phyloP scores from a whole-genome alignment of 148 eudicot genomes.

The Fagopyrum tataricum region DNA sequence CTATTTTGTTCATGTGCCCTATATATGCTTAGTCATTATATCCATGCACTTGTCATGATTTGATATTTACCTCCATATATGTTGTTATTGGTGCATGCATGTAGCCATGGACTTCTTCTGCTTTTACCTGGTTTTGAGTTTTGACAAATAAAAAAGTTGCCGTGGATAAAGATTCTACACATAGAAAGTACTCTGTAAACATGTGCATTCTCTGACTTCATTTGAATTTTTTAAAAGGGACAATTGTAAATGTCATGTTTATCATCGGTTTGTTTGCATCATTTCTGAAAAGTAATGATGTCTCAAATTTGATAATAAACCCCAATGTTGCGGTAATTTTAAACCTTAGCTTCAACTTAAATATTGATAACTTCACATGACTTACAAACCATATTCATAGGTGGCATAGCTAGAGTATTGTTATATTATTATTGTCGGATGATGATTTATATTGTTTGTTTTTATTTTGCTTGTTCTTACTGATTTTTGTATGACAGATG shows the following conservation, averaged over 20 bases:
- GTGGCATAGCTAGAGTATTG: not conserved
- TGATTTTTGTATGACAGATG: constrained; percentile 42
- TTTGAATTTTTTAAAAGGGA: not conserved
- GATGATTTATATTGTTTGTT: not conserved
- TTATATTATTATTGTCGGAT: not conserved
- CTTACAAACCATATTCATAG: not conserved
- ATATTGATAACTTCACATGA: not conserved
- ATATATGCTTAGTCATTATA: not conserved
- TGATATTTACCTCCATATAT: not conserved
- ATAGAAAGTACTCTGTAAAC: not conserved
- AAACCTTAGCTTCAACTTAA: not conserved
- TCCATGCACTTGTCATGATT: constrained; percentile 4
- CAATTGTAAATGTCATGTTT: not conserved
- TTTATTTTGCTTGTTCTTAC: not conserved
- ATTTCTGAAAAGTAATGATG: not conserved
- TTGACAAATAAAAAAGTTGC: not conserved
- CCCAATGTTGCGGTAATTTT: not conserved
- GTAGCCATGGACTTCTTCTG: not conserved
- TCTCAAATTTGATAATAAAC: not conserved
- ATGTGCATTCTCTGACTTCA: not conserved
- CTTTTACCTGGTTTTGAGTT: not conserved
- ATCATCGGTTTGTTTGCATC: not conserved
- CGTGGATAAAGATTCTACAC: not conserved
- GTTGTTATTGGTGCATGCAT: not conserved
- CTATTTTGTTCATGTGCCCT: not conserved